These are phyloP conservation scores for Artemisia argyi DNA, from an alignment of 129 eudicot genomes.

Conservation along the genomic window DNA sequence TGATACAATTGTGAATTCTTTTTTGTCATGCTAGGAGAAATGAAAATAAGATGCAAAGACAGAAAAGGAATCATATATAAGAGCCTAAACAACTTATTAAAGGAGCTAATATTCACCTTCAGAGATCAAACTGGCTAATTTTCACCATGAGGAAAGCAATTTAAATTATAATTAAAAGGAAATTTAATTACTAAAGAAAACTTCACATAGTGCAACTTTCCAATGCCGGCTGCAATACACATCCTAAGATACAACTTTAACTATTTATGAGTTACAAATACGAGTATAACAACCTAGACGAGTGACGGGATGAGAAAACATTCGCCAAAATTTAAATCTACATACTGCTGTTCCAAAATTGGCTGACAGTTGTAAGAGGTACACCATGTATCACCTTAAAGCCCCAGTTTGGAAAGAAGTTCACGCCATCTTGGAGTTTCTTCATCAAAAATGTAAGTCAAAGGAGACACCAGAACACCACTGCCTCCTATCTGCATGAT, in stretches of 20 bases:
- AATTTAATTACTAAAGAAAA: background rate
- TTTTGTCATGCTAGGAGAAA: no score
- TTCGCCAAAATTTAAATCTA: conserved; percentile 17
- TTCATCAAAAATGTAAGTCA: conserved; percentile 92
- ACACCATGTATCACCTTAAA: conserved; percentile 38
- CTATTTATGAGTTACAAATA: background rate
- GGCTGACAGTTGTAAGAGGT: conserved; percentile 1
- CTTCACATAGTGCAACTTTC: background rate
- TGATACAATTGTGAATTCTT: no score
- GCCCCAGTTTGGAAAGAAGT: conserved; percentile 65
- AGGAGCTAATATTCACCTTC: no score
- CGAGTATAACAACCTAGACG: background rate
- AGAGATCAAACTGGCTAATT: background rate
- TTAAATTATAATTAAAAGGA: background rate
- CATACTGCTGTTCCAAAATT: conserved; percentile 20
- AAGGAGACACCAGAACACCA: conserved; percentile 84
- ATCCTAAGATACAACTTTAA: background rate
- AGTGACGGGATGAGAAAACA: background rate
- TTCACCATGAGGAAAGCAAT: background rate
- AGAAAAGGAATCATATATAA: no score
- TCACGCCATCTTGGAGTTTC: conserved; percentile 95
- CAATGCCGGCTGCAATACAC: conserved; percentile 2
- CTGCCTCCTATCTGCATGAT: conserved; percentile 86
- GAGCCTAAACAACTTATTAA: no score
- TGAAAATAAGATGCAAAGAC: no score